These are phyloP conservation scores for Takashimella koratensis DNA, from an alignment of 1,284 basidiomycete species.

Conservation along the genomic window DNA sequence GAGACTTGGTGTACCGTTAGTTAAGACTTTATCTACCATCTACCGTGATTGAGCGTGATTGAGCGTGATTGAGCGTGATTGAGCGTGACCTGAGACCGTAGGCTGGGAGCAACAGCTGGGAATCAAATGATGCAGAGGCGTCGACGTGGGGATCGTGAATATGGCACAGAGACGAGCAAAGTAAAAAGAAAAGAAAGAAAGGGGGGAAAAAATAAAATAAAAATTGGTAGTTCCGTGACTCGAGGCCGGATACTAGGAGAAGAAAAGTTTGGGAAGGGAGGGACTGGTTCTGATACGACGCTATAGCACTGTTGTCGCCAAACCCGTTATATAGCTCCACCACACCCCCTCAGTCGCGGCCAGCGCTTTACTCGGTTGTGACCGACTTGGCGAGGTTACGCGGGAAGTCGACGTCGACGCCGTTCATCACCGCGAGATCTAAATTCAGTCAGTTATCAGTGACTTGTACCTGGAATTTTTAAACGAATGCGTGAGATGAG, in stretches of 20 bases:
- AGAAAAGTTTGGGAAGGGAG: neutral
- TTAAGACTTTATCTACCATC: too few species aligned
- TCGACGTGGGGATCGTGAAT: neutral
- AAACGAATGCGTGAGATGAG: too few species aligned
- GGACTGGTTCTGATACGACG: too few species aligned
- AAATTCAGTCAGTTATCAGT: neutral
- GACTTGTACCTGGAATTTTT: neutral
- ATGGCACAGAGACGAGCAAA: neutral
- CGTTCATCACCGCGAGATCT: conserved; percentile 87
- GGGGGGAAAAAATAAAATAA: neutral
- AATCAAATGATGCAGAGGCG: neutral
- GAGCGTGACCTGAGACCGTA: too few species aligned
- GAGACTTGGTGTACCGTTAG: too few species aligned
- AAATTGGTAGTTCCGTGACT: neutral
- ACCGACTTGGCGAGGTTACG: conserved; percentile 70
- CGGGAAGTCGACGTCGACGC: conserved; percentile 98
- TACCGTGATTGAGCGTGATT: too few species aligned
- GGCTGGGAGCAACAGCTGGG: too few species aligned
- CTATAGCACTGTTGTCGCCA: too few species aligned
- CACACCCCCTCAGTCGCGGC: too few species aligned
- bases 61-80: too few species aligned
- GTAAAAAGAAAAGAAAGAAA: neutral
- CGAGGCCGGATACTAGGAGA: neutral
- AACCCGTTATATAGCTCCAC: too few species aligned
- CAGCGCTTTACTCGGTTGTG: conserved; percentile 43